Conservation (phyloP, 2,329 filamentous ascomycete genomes). For the Cephalotrichum gorgonifer region DNA sequence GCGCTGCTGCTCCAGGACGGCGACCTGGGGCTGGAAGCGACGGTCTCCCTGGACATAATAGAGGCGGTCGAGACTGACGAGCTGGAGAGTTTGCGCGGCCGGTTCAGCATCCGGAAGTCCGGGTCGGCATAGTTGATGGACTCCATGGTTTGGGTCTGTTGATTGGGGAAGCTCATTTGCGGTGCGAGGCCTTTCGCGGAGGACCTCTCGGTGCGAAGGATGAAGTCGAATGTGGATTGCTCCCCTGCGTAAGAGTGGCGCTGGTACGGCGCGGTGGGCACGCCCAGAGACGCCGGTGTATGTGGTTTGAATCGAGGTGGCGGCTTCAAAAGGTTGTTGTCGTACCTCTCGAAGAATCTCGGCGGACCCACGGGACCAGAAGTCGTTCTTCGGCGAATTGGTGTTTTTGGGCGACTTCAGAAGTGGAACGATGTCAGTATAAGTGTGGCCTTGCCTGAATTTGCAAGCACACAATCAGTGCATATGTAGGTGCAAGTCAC, state of each 20-base stretch:
- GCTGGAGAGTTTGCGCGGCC: constrained; percentile 24
- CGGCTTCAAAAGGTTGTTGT: constrained; percentile 4
- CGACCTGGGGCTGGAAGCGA: constrained; percentile 14
- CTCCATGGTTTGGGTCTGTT: constrained; percentile 1
- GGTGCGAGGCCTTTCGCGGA: neutral
- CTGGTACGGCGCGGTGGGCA: neutral
- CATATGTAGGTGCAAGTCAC: neutral
- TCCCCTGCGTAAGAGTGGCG: neutral
- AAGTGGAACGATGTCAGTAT: neutral
- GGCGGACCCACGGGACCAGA: neutral
- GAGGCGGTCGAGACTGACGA: constrained; percentile 15
- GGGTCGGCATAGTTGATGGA: constrained; percentile 5
- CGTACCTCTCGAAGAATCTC: neutral
- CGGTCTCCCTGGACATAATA: constrained; percentile 18
- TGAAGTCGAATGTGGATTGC: constrained; percentile 4
- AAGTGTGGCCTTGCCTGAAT: neutral
- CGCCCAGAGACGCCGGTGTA: neutral
- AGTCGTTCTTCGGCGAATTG: constrained; percentile 1
- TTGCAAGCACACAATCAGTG: neutral
- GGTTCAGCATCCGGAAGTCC: constrained; percentile 17
- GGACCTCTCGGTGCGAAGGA: constrained; percentile 2
- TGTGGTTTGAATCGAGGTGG: constrained; percentile 2
- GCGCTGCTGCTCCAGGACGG: constrained; percentile 24
- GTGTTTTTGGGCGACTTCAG: neutral
- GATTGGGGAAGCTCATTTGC: neutral